Evolutionary conservation across 192 early-diverging fungal genomes (phyloP), one percentile per base, ranked within the genome.

Genomic region (Coemansia sp.): DNA sequence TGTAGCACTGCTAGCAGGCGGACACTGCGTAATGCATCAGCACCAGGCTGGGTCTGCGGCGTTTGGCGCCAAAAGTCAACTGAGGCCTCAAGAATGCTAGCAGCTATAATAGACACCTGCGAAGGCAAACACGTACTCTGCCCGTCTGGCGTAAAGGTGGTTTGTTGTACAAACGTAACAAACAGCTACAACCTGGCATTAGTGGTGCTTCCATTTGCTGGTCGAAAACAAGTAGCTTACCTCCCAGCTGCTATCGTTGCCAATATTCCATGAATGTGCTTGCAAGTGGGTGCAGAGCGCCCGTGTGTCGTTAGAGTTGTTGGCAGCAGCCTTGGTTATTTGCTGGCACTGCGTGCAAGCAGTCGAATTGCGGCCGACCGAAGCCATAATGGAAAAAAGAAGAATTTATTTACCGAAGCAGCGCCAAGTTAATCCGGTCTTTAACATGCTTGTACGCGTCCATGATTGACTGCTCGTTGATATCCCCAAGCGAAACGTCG

Each of bases 391-490:
- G 30, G 6, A 31, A 6, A 35, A 35, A 35, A 35, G 7, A 35
- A 35, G 10, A 35, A 35, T 35, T 35, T 35, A 33, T 4, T 57
- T 81, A 85, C 69, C 81, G 82, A 46, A 88, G 64, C 47, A 90
- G 57, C 39, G 84, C 79, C 14, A 80, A 79, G 45, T 86, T 79
- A 61, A 91, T 77, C 61, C 83, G 81, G 63, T 91, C 89, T 66
- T 81, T 88, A 57, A 86, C 89, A 28, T 85, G 84, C 68, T 91
- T 84, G 78, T 87, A 88, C 39, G 84, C 87, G 55, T 89, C 85
- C 20, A 86, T 59, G 26, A 89, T 56, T 5, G 88, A 83, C 70
- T 91, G 89, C 63, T 91, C 89, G 51, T 84, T 85, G 58, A 81
- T 50, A 23, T 65, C 70, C 5, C 67, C 50, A 55, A 91, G 72